Percentiles rank a stretch among this genome's conserved stretches.
These are phyloP conservation scores for Boletus rufocinnamomeus DNA, from an alignment of 768 basidiomycete species.

Conservation along the genomic window DNA sequence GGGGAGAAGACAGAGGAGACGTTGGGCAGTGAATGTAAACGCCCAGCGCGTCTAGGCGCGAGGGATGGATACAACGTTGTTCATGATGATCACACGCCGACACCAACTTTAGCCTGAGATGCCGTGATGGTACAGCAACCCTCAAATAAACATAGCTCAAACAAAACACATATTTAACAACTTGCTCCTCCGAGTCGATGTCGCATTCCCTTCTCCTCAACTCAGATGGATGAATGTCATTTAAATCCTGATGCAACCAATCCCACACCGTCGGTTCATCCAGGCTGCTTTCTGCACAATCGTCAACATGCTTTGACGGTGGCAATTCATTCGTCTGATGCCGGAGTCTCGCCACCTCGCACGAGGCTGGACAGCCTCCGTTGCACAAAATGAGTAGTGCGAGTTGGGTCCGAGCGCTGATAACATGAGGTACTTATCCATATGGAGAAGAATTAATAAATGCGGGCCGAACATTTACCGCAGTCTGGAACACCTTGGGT, in stretches of 20 bases:
- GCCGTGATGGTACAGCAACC: neutral
- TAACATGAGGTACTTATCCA: neutral
- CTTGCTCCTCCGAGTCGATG: neutral
- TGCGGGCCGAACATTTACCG: no score
- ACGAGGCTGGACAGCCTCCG: no score
- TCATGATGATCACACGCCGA: conserved; percentile 7
- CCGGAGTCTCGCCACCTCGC: no score
- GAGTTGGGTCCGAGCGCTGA: neutral
- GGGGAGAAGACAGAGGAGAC: neutral
- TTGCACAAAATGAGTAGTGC: neutral
- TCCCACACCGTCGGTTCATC: neutral
- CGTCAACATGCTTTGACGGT: neutral
- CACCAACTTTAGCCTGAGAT: neutral
- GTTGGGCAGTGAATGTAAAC: neutral
- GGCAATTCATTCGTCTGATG: neutral
- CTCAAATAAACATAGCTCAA: neutral
- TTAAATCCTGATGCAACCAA: no score
- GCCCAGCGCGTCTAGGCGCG: conserved; percentile 2
- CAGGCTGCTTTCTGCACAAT: neutral
- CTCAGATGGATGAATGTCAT: no score
- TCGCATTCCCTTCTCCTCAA: no score
- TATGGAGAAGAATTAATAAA: neutral
- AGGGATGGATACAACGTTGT: conserved; percentile 4
- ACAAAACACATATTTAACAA: neutral
- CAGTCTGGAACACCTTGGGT: no score